phyloP scores from a whole-genome alignment of 495 filamentous ascomycete species.

The Neurospora sp. region DNA sequence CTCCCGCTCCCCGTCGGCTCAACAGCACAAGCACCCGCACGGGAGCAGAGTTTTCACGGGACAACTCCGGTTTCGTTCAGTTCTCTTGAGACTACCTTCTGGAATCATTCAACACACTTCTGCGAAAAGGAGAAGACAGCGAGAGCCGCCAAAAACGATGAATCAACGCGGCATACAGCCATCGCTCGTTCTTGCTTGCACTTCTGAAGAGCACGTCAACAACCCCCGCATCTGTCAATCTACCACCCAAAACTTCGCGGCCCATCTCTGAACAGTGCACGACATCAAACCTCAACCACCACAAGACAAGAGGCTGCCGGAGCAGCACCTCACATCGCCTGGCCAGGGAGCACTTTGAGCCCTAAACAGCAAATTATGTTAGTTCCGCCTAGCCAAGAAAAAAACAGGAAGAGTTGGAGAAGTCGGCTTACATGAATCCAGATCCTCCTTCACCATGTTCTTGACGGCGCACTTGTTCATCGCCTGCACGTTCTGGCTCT shows the following conservation, averaged over 20 bases:
- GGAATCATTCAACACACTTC: not conserved
- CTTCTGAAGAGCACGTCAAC: not conserved
- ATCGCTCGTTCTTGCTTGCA: not conserved
- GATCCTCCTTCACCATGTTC: conserved; percentile 32
- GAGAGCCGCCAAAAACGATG: not conserved
- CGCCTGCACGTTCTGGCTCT: conserved; percentile 31
- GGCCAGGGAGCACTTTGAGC: not conserved
- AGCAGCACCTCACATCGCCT: not conserved
- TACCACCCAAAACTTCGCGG: not conserved
- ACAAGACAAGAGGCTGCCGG: not conserved
- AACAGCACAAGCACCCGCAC: not conserved
- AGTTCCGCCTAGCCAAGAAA: not conserved
- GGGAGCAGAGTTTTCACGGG: not conserved
- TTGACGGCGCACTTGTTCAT: conserved; percentile 38
- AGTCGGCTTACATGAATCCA: conserved; percentile 35
- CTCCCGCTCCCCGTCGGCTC: not conserved
- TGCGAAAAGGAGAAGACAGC: not conserved
- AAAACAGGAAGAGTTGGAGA: not conserved
- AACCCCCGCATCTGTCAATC: not conserved
- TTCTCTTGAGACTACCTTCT: not conserved
- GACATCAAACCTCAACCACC: not conserved
- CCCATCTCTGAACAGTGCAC: not conserved
- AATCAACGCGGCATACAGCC: not conserved
- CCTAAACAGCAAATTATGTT: not conserved
- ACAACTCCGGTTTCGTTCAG: not conserved